Evolutionary conservation across 495 filamentous ascomycete genomes (phyloP).

Genomic region (Penicillium maclennaniae): DNA sequence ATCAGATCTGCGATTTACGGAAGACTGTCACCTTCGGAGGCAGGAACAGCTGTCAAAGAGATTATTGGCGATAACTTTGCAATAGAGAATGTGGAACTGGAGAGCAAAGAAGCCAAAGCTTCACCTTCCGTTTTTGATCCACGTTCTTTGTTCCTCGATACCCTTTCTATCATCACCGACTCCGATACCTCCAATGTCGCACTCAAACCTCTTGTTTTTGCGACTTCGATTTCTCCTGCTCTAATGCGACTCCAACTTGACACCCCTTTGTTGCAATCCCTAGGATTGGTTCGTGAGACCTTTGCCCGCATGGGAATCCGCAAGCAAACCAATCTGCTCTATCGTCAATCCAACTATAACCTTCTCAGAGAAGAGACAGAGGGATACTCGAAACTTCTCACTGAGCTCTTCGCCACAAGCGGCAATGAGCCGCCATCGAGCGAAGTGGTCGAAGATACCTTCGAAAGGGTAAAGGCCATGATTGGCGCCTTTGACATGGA

Average conservation of each 20-base stretch:
- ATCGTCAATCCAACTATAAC: constrained; percentile 95
- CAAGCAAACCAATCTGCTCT: constrained; percentile 85
- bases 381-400: constrained; percentile 85
- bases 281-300: constrained; percentile 76
- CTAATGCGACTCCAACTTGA: constrained; percentile 85
- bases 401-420: constrained; percentile 81
- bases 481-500: constrained; percentile 92
- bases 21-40: constrained; percentile 60
- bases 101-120: constrained; percentile 23
- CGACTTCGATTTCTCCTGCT: constrained; percentile 65
- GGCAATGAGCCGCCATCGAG: constrained; percentile 56
- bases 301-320: constrained; percentile 81
- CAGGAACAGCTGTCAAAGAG: constrained; percentile 68
- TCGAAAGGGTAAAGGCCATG: constrained; percentile 80
- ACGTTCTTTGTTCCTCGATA: constrained; percentile 74
- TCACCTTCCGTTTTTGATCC: constrained; percentile 50
- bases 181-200: constrained; percentile 52
- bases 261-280: constrained; percentile 61
- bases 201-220: constrained; percentile 55
- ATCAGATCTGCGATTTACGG: constrained; percentile 66
- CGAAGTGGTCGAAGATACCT: constrained; percentile 64
- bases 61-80: constrained; percentile 59
- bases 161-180: constrained; percentile 65
- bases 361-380: constrained; percentile 93
- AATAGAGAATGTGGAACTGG: constrained; percentile 37